Base-by-base conservation (phyloP, 1,284 basidiomycete genomes). In the Cronartium quercuum region DNA sequence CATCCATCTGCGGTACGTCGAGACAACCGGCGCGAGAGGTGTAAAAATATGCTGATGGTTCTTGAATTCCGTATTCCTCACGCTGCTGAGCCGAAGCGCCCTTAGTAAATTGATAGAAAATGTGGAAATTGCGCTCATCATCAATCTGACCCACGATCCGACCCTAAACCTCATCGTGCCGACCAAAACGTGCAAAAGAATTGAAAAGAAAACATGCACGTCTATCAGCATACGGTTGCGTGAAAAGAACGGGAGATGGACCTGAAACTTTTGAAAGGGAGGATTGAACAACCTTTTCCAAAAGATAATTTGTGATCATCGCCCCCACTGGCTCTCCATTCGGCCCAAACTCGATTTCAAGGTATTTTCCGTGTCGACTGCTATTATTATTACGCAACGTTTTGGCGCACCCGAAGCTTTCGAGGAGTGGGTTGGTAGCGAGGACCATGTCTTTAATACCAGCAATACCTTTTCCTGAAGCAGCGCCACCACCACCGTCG, bases 391-490 rank as follows among this genome's bases (percentile, higher is more conserved):
- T 99, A 74, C 96, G 87, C 77, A 99, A 86, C 18, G 96, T 99
- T 85, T 98, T 99, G 35, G 96, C 96, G 83, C 96, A 98, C 34
- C 96, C 96, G 79, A 99, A 99, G 83, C 92, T 95, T 83, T 99
- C 96, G 77, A 99, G 85, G 55, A 99, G 83, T 29, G 96, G 96
- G 82, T 99, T 98, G 18, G 96, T 99, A 9, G 96, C 96, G 57
- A 99, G 85, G n/a, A 98, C 96, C 96, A 99, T 99, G 81, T 98
- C 94, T 85, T 98, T 98, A 83, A 98, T 94, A 82, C 94, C 90
- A 81, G 95, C 91, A 77, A 98, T 98, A 40, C 82, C 68, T 71
- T 70, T 40, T 76, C 60, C 2, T 82, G 81, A 15, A n/a, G n/a
- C n/a, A n/a, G n/a, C n/a, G n/a, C n/a, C n/a, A 79, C 81, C 89